Conservation (phyloP, 805 yeast species). For the Torulaspora delbrueckii region DNA sequence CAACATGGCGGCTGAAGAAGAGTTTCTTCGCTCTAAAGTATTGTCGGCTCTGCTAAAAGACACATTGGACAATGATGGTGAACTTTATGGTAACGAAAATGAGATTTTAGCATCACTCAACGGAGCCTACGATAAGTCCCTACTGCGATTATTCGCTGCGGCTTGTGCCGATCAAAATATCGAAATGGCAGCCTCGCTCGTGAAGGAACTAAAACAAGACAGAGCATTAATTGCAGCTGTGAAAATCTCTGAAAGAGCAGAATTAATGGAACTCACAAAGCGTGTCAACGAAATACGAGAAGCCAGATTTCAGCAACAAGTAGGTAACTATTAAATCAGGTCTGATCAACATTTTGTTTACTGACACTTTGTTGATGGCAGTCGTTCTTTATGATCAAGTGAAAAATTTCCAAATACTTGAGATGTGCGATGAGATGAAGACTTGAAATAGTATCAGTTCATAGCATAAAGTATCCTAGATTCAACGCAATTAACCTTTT, state of each 20-base stretch:
- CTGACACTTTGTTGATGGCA: slow-evolving; percentile 1
- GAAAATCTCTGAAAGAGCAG: slow-evolving; percentile 75
- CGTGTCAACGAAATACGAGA: slow-evolving; percentile 53
- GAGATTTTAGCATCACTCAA: slow-evolving; percentile 52
- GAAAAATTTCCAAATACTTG: slow-evolving; percentile 2
- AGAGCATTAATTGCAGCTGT: slow-evolving; percentile 79
- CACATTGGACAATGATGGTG: slow-evolving; percentile 44
- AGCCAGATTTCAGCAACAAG: slow-evolving; percentile 29
- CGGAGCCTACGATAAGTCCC: slow-evolving; percentile 63
- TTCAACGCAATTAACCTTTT: not conserved
- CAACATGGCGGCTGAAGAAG: slow-evolving; percentile 52
- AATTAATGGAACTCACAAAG: slow-evolving; percentile 47
- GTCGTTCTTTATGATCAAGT: not conserved
- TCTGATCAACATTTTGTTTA: not conserved
- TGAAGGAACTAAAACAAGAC: slow-evolving; percentile 63
- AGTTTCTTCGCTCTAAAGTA: slow-evolving; percentile 53
- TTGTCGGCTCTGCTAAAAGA: slow-evolving; percentile 61
- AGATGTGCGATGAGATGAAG: slow-evolving; percentile 5
- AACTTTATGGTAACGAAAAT: slow-evolving; percentile 41
- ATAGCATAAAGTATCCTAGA: not conserved
- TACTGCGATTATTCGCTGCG: slow-evolving; percentile 68
- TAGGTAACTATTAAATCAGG: slow-evolving; percentile 10
- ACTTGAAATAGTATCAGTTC: not conserved
- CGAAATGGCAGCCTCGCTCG: slow-evolving; percentile 65
- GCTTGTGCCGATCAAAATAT: slow-evolving; percentile 65